phyloP scores from a whole-genome alignment of 2,329 filamentous ascomycete genomes.

The Fusarium aywerte region DNA sequence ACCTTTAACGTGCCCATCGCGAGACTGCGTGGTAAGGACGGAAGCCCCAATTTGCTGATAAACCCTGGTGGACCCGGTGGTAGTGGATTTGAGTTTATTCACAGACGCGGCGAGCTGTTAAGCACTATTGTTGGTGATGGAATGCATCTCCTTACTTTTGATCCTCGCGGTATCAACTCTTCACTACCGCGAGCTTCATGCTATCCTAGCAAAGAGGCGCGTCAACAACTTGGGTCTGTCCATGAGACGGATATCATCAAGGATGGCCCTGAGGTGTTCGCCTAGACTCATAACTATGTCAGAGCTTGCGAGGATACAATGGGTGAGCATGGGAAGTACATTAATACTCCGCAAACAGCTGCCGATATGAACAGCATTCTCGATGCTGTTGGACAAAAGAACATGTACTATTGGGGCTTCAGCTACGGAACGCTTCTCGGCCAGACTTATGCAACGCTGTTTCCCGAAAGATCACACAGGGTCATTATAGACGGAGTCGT shows the following conservation, averaged over 20 bases:
- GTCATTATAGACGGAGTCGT: slow-evolving; percentile 53
- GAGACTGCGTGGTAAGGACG: slow-evolving; percentile 56
- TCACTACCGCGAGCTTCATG: slow-evolving; percentile 51
- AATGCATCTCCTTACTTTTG: slow-evolving; percentile 60
- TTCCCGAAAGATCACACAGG: slow-evolving; percentile 49
- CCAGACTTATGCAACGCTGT: slow-evolving; percentile 54
- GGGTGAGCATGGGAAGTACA: slow-evolving; percentile 57
- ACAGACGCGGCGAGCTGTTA: slow-evolving; percentile 51
- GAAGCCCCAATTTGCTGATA: slow-evolving; percentile 56
- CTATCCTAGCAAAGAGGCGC: slow-evolving; percentile 52
- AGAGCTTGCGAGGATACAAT: slow-evolving; percentile 57
- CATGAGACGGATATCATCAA: slow-evolving; percentile 43
- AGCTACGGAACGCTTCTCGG: slow-evolving; percentile 58
- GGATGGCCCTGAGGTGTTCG: slow-evolving; percentile 54
- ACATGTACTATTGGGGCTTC: slow-evolving; percentile 55
- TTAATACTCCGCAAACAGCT: slow-evolving; percentile 62
- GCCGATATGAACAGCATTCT: slow-evolving; percentile 64
- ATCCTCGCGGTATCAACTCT: slow-evolving; percentile 57
- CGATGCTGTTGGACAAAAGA: slow-evolving; percentile 51
- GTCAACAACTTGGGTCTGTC: slow-evolving; percentile 43
- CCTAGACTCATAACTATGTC: slow-evolving; percentile 56
- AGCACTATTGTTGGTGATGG: slow-evolving; percentile 53
- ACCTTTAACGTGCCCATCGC: slow-evolving; percentile 58
- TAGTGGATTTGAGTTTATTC: slow-evolving; percentile 54
- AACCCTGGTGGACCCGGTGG: slow-evolving; percentile 62